Conservation (phyloP, 164 flowering plant genomes). For the Chimonanthus praecox region DNA sequence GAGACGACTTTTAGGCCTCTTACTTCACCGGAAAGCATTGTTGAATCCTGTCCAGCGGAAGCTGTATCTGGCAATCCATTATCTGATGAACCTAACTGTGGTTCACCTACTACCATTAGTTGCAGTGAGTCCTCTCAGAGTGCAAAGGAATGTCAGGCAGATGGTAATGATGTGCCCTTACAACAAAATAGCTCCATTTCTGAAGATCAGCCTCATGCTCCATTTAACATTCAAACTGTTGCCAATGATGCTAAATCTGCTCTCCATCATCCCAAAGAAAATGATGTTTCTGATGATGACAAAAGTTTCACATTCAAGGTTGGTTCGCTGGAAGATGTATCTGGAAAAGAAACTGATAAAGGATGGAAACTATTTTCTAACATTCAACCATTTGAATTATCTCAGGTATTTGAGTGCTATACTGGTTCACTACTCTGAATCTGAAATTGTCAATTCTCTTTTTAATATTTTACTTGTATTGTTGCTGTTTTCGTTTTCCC, state of each 20-base stretch:
- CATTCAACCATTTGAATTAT: constrained; percentile 20
- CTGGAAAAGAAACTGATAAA: constrained; percentile 30
- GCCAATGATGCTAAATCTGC: constrained; percentile 11
- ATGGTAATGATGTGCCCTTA: background rate
- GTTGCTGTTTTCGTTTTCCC: background rate
- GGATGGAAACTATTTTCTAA: constrained; percentile 35
- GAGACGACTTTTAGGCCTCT: constrained; percentile 11
- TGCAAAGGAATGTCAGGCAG: constrained; percentile 26
- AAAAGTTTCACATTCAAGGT: constrained; percentile 55
- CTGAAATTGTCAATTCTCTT: background rate
- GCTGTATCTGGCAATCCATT: constrained; percentile 16
- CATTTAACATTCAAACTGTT: constrained; percentile 11
- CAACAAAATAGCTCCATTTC: constrained; percentile 1
- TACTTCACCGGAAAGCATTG: constrained; percentile 10
- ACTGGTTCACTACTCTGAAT: background rate
- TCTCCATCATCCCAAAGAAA: constrained; percentile 25
- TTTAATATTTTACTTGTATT: background rate
- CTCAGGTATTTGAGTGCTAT: constrained; percentile 27
- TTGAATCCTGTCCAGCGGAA: constrained; percentile 15
- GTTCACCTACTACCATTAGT: constrained; percentile 41
- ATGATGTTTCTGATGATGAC: constrained; percentile 32
- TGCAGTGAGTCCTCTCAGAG: constrained; percentile 23
- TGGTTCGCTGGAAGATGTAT: constrained; percentile 29
- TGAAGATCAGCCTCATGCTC: background rate
- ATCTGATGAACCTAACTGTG: constrained; percentile 31